Base-by-base conservation (phyloP, 345 rosid species). In the Moringa oleifera region DNA sequence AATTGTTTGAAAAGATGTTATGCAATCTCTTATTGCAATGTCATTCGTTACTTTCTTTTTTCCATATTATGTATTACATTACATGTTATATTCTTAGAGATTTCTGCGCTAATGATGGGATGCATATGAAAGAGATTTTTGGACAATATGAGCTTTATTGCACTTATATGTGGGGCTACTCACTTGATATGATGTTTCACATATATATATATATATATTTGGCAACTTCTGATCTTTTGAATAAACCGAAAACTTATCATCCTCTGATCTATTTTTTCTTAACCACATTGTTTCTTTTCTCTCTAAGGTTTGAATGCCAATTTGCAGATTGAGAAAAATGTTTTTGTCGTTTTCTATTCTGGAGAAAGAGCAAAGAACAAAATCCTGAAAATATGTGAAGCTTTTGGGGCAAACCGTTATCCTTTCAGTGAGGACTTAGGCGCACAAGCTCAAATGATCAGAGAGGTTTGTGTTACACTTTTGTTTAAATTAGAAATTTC, bases 371-470 rank as follows among this genome's bases (percentile, higher is more conserved):
- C 86, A 45, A 89, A 84, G 80, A 84, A 72, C 71, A 95, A 95
- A 81, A 84, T 95, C 70, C 80, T 87, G 53, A 91, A 89, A 78
- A 91, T 89, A 67, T 87, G 96, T 75, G 99, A 95, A 71, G 99
- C 95, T 62, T 91, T 91, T 87, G 99, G 93, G 28, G 96, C 99
- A 63, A 95, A 87, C 71, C 93, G 95, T 51, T 94, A 94, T 78
- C 77, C 94, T 68, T 95, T 91, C 77, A 75, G 81, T 20, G 97
- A 89, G 68, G 97, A 91, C 18, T 65, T 84, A 24, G 82, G 85
- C 59, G 88, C 73, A 72, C 99, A 89, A 79, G 73, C 73, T 64
- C 84, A 85, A 61, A 83, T 83, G 83, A 75, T 79, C 62, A 59
- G 68, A 2, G 84, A 89, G 83, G 99, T 89, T 77, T 65, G 67